Conservation (phyloP, 495 filamentous ascomycete species). For the Annulohypoxylon maeteangense region DNA sequence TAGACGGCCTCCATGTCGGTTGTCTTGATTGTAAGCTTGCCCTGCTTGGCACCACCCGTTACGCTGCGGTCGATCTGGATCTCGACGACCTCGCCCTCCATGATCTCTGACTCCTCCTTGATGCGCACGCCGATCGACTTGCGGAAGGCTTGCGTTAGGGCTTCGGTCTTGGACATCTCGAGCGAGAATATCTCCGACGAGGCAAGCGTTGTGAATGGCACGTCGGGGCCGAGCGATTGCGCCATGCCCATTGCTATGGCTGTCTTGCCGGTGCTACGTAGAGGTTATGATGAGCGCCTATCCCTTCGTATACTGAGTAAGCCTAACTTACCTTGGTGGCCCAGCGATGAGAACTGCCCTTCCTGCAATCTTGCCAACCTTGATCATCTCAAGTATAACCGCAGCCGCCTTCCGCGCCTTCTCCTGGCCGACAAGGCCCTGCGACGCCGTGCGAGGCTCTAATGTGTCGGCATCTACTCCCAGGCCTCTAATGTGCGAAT, state of each 20-base stretch:
- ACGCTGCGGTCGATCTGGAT: constrained; percentile 98
- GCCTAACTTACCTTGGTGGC: constrained; percentile 72
- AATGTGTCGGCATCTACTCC: constrained; percentile 93
- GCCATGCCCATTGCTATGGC: constrained; percentile 99
- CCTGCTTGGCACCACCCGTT: constrained; percentile 95
- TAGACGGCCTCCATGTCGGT: constrained; percentile 99
- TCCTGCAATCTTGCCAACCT: constrained; percentile 97
- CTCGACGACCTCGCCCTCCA: constrained; percentile 98
- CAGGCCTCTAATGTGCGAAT: constrained; percentile 96
- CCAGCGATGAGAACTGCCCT: constrained; percentile 95
- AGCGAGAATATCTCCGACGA: constrained; percentile 97
- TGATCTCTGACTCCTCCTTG: constrained; percentile 98
- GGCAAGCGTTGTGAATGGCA: constrained; percentile 95
- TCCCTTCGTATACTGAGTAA: background rate
- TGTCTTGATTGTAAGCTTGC: constrained; percentile 99
- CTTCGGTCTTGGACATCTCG: constrained; percentile 99
- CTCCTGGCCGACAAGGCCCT: constrained; percentile 97
- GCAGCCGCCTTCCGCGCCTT: constrained; percentile 96
- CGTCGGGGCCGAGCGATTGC: constrained; percentile 90
- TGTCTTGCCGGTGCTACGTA: constrained; percentile 87
- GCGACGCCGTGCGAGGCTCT: constrained; percentile 84
- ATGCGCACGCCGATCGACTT: constrained; percentile 97
- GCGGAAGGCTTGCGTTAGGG: constrained; percentile 95
- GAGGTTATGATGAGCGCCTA: background rate
- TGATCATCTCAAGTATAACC: constrained; percentile 97